These are phyloP conservation scores for Microdochium trichocladiopsis DNA, from an alignment of 2,329 filamentous ascomycete species.

Conservation along the genomic window DNA sequence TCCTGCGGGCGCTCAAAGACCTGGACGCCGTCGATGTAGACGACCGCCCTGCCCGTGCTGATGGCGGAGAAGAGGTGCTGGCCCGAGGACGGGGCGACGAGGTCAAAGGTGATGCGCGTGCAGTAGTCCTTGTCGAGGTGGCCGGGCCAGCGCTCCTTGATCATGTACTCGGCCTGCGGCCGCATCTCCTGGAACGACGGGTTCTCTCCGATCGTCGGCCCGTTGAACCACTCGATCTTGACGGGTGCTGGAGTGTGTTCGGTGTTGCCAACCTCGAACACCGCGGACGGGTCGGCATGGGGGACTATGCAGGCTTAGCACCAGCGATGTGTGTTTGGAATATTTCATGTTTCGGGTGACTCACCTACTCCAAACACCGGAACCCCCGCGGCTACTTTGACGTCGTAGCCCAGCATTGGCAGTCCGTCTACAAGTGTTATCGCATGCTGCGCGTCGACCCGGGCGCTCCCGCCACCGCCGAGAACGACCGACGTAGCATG, in stretches of 20 bases:
- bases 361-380: conserved; percentile 54
- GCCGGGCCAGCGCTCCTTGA: conserved; percentile 50
- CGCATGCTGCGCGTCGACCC: conserved; percentile 55
- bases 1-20: conserved; percentile 66
- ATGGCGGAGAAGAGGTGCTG: conserved; percentile 62
- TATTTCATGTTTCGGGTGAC: too few relatives aligned
- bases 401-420: conserved; percentile 15
- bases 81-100: conserved; percentile 34
- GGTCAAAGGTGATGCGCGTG: conserved; percentile 41
- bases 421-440: conserved; percentile 69
- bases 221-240: conserved; percentile 56
- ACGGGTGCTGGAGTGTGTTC: conserved; percentile 52
- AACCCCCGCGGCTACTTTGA: conserved; percentile 49
- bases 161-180: conserved; percentile 65
- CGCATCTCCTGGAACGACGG: conserved; percentile 44
- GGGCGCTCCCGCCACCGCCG: conserved; percentile 60
- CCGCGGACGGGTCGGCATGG: conserved; percentile 39
- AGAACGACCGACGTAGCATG: conserved; percentile 50
- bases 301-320: background rate
- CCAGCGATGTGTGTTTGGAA: background rate
- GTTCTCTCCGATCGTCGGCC: background rate
- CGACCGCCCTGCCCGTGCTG: conserved; percentile 53
- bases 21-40: conserved; percentile 52
- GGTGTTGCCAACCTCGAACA: conserved; percentile 50
- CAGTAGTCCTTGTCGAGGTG: conserved; percentile 56